These are phyloP conservation scores for Saccharum spontaneum DNA, from an alignment of 176 grass and related monocot genomes.

Conservation along the genomic window DNA sequence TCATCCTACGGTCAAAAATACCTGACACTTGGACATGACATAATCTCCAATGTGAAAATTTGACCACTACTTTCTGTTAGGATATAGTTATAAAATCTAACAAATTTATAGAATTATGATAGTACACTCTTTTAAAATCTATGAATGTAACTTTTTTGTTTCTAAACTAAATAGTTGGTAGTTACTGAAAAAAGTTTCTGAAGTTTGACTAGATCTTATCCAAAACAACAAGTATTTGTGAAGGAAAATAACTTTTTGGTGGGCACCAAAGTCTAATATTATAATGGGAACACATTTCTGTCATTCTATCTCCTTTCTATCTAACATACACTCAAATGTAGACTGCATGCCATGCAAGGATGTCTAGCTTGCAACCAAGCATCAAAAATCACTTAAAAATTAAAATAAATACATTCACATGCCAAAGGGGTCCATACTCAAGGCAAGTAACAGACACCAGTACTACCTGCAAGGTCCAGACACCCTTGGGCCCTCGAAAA, in stretches of 20 bases:
- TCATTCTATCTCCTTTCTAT: background rate
- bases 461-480: slow-evolving; percentile 96
- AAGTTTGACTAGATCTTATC: background rate
- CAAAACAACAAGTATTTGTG: background rate
- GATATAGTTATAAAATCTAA: background rate
- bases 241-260: background rate
- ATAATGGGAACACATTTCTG: slow-evolving; percentile 7
- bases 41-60: background rate
- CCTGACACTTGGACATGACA: background rate
- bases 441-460: background rate
- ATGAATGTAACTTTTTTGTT: background rate
- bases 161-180: background rate
- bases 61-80: background rate
- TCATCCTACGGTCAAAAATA: background rate
- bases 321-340: slow-evolving; percentile 6
- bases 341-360: background rate
- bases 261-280: slow-evolving; percentile 7
- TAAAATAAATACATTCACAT: slow-evolving; percentile 14
- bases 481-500: slow-evolving; percentile 93
- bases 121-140: background rate
- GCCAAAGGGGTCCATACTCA: background rate
- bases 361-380: background rate
- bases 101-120: background rate
- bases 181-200: background rate
- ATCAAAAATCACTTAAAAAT: background rate